Evolutionary conservation across 371 early-diverging fungal genomes (phyloP).

Genomic region (Blakeslea trispora): DNA sequence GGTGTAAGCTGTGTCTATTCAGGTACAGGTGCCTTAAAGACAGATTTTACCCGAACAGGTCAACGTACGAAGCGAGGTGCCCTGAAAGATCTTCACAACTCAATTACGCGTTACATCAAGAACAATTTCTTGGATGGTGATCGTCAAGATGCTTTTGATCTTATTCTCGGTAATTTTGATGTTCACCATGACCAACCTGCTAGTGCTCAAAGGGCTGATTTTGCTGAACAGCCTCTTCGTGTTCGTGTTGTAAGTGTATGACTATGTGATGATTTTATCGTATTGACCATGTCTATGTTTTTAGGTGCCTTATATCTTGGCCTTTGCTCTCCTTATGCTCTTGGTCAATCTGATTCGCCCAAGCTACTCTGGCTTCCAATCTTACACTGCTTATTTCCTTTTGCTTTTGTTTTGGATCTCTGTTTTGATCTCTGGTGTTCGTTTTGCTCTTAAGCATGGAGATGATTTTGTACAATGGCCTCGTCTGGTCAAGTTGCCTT

Average conservation of each 20-base stretch:
- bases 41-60: slow-evolving; percentile 96
- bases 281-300: not conserved
- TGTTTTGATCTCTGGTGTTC: slow-evolving; percentile 46
- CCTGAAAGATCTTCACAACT: slow-evolving; percentile 82
- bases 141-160: slow-evolving; percentile 87
- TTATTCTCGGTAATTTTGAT: slow-evolving; percentile 73
- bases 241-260: slow-evolving; percentile 48
- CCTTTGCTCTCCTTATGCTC: slow-evolving; percentile 52
- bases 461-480: slow-evolving; percentile 53
- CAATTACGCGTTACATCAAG: slow-evolving; percentile 83
- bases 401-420: slow-evolving; percentile 52
- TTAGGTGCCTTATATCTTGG: slow-evolving; percentile 44
- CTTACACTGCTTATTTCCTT: slow-evolving; percentile 34
- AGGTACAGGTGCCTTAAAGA: slow-evolving; percentile 98
- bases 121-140: slow-evolving; percentile 94
- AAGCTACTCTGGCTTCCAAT: slow-evolving; percentile 37
- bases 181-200: slow-evolving; percentile 34
- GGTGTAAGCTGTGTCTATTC: slow-evolving; percentile 92
- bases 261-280: no score
- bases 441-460: slow-evolving; percentile 48
- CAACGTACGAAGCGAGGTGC: slow-evolving; percentile 83
- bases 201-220: slow-evolving; percentile 26
- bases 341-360: slow-evolving; percentile 42
- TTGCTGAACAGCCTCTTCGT: slow-evolving; percentile 39
- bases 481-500: slow-evolving; percentile 28